These are phyloP conservation scores for Saraca asoca DNA, from an alignment of 331 rosid genomes.

Conservation along the genomic window DNA sequence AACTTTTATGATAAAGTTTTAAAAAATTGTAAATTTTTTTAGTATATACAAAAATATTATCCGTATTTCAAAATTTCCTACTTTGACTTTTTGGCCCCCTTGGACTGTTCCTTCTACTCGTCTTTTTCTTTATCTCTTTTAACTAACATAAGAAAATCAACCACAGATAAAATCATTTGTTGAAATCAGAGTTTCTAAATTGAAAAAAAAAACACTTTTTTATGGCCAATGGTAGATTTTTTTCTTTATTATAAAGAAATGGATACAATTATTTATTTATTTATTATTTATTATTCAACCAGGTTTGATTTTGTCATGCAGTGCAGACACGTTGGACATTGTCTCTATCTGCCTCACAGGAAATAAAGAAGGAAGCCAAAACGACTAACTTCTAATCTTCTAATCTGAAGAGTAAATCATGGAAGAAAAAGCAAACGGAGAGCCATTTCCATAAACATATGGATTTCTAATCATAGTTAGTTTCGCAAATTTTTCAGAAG, in stretches of 20 bases:
- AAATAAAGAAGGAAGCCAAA: background rate
- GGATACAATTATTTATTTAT: background rate
- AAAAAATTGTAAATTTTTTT: too few relatives aligned
- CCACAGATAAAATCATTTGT: too few relatives aligned
- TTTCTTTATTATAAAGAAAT: background rate
- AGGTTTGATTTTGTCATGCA: constrained; percentile 18
- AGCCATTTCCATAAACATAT: constrained; percentile 15
- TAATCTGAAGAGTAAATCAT: constrained; percentile 26
- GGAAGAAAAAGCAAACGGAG: constrained; percentile 16
- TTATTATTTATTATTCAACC: background rate
- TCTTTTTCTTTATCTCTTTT: too few relatives aligned
- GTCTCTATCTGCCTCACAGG: constrained; percentile 38
- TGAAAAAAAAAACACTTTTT: too few relatives aligned
- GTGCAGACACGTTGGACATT: constrained; percentile 20
- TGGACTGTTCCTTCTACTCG: too few relatives aligned
- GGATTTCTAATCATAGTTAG: constrained; percentile 21
- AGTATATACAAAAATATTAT: too few relatives aligned
- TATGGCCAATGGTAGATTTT: background rate
- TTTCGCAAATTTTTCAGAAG: constrained; percentile 6
- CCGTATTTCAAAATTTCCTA: too few relatives aligned
- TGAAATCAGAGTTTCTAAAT: too few relatives aligned
- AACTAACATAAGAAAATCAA: too few relatives aligned
- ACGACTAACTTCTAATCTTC: background rate
- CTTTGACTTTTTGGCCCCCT: too few relatives aligned
- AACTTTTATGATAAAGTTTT: too few relatives aligned